A percentile compares a stretch with the other conserved stretches of the same genome.
Evolutionary conservation across 345 rosid genomes (phyloP).

Genomic region (Isatis tinctoria): DNA sequence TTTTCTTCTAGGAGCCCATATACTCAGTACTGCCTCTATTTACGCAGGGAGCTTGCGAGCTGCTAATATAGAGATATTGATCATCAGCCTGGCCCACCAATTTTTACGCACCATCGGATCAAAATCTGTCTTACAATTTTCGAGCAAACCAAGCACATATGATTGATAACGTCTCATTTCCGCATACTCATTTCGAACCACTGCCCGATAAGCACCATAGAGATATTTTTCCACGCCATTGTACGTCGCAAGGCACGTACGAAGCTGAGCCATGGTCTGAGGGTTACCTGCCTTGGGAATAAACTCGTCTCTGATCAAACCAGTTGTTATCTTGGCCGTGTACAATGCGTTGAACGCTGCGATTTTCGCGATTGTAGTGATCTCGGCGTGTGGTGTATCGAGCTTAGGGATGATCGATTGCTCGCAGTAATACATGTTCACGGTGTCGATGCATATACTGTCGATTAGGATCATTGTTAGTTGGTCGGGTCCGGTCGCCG

Average conservation of each 20-base stretch:
- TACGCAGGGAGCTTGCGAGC: neutral
- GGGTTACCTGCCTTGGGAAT: neutral
- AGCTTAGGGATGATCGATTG: neutral
- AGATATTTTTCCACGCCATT: neutral
- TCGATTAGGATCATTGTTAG: constrained; percentile 11
- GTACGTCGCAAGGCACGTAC: neutral
- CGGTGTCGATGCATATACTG: neutral
- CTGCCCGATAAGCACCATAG: neutral
- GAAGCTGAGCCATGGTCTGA: neutral
- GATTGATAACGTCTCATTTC: constrained; percentile 17
- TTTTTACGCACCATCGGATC: neutral
- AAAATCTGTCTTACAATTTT: neutral
- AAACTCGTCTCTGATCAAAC: neutral
- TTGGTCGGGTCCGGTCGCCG: neutral
- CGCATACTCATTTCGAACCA: neutral
- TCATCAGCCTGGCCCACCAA: neutral
- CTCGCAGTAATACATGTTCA: neutral
- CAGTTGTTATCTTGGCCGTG: neutral
- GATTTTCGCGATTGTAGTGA: neutral
- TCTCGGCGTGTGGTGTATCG: neutral
- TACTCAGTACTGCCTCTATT: too few relatives aligned
- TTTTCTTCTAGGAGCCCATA: too few relatives aligned
- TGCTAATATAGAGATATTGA: neutral
- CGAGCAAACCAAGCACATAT: neutral
- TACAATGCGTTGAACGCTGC: neutral